A percentile compares a stretch with the other conserved stretches of the same genome.
These are phyloP conservation scores for Suhomyces sp. DNA, from an alignment of 805 yeast genomes.

Conservation along the genomic window DNA sequence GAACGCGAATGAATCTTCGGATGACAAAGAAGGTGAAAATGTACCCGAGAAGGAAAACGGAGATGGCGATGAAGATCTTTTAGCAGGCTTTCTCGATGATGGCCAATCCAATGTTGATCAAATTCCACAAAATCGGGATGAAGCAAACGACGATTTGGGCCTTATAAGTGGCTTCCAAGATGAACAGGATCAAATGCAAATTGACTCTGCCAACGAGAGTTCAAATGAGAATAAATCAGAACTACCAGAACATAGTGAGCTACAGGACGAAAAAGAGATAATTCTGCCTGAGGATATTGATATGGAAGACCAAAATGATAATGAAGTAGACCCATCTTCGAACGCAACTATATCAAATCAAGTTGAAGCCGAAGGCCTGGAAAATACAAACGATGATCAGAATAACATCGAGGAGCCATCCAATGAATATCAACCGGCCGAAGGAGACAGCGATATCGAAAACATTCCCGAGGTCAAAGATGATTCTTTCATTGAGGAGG, in stretches of 20 bases:
- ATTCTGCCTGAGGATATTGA: conserved; percentile 4
- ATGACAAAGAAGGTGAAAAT: background rate
- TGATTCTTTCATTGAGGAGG: conserved; percentile 1
- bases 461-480: background rate
- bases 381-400: background rate
- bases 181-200: background rate
- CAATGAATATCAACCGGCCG: background rate
- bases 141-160: background rate
- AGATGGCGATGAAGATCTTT: conserved; percentile 5
- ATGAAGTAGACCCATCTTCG: background rate
- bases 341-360: background rate
- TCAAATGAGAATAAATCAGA: background rate
- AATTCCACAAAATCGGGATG: background rate
- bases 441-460: background rate
- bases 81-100: conserved; percentile 1
- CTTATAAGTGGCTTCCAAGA: background rate
- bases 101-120: background rate
- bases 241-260: background rate
- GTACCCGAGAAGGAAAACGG: conserved; percentile 1
- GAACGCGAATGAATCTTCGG: too few species aligned
- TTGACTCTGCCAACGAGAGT: background rate
- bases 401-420: background rate
- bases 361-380: background rate
- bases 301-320: conserved; percentile 4
- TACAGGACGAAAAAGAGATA: background rate